phyloP scores from a whole-genome alignment of 2,329 filamentous ascomycete species.

The Apiospora marii region DNA sequence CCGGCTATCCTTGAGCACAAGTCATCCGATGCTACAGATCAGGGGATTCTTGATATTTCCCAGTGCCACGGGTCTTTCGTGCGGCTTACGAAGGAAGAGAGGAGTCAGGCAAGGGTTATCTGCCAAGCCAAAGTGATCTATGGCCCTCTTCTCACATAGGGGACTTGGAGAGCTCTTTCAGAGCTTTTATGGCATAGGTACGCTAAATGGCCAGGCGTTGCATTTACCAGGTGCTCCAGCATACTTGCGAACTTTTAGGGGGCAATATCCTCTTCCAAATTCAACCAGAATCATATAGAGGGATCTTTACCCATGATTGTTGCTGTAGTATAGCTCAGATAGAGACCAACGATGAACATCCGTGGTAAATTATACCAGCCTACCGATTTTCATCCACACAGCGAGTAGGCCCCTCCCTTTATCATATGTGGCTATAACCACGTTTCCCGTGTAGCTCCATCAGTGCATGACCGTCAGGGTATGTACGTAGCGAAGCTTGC shows the following conservation, averaged over 20 bases:
- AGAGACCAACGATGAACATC: background rate
- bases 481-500: conserved; percentile 44
- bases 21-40: background rate
- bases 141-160: background rate
- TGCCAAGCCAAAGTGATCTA: conserved; percentile 1
- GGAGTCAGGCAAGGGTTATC: background rate
- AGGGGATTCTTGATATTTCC: background rate
- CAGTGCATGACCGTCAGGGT: conserved; percentile 43
- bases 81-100: background rate
- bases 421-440: background rate
- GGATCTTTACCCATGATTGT: background rate
- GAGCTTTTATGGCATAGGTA: background rate
- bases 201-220: too few relatives aligned
- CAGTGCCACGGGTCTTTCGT: background rate
- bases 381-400: background rate
- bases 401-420: too few relatives aligned
- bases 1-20: background rate
- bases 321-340: background rate
- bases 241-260: too few relatives aligned
- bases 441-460: background rate
- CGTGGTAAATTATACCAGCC: too few relatives aligned
- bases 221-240: too few relatives aligned
- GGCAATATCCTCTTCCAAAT: too few relatives aligned
- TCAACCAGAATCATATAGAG: background rate
- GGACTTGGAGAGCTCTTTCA: too few relatives aligned